Evolutionary conservation across 129 eudicot species (phyloP).

Genomic region (Chrysanthemum lavandulifolium): DNA sequence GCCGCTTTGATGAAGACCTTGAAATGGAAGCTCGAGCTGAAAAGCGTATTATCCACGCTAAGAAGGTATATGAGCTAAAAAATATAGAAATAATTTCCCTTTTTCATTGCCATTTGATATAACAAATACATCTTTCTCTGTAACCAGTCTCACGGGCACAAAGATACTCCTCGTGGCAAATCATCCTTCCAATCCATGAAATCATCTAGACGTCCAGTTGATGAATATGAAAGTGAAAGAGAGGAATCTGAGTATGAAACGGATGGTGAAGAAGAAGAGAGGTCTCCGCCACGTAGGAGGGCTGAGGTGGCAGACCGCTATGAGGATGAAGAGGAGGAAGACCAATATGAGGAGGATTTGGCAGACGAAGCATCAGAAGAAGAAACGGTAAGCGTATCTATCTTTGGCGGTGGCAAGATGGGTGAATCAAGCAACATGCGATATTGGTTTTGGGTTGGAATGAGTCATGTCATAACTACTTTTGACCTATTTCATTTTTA

Average conservation of each 20-base stretch:
- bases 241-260: slow-evolving; percentile 98
- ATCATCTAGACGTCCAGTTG: slow-evolving; percentile 76
- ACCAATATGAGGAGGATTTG: slow-evolving; percentile 60
- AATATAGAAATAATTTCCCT: neutral
- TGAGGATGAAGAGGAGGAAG: slow-evolving; percentile 71
- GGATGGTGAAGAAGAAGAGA: slow-evolving; percentile 86
- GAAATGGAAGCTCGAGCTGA: slow-evolving; percentile 98
- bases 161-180: slow-evolving; percentile 61
- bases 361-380: slow-evolving; percentile 83
- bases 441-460: too few species aligned
- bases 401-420: too few species aligned
- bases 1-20: slow-evolving; percentile 77
- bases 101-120: slow-evolving; percentile 8
- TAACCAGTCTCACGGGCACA: slow-evolving; percentile 49
- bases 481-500: too few species aligned
- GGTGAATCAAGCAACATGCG: too few species aligned
- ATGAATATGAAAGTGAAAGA: slow-evolving; percentile 81
- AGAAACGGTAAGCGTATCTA: slow-evolving; percentile 51
- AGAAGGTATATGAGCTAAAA: slow-evolving; percentile 57
- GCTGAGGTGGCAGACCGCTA: slow-evolving; percentile 57
- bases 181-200: slow-evolving; percentile 59
- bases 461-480: too few species aligned
- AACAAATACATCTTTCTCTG: neutral
- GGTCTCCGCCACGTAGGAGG: slow-evolving; percentile 53
- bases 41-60: slow-evolving; percentile 86